Conservation (phyloP, 495 filamentous ascomycete species). For the Pseudotulostoma volvatum region DNA sequence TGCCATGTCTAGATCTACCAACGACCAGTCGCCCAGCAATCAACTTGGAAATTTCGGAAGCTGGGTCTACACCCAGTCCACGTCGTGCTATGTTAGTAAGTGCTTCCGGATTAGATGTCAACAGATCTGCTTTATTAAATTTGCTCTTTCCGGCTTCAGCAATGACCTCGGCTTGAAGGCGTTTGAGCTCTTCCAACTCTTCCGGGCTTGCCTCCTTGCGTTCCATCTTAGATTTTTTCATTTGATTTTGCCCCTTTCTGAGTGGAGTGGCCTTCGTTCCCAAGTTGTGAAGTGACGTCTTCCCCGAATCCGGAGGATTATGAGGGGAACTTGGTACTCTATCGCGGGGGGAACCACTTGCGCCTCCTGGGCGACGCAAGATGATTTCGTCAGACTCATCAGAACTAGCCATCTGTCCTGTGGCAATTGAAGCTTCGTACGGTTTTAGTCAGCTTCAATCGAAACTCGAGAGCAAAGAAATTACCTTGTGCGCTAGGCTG, state of each 20-base stretch:
- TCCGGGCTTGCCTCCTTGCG: conserved; percentile 1
- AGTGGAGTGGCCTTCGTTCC: no score
- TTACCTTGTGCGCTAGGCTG: not conserved
- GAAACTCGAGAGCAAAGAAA: not conserved
- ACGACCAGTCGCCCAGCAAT: not conserved
- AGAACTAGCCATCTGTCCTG: not conserved
- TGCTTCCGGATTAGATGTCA: conserved; percentile 7
- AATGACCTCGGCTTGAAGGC: conserved; percentile 7
- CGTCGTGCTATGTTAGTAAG: conserved; percentile 10
- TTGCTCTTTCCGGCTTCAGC: conserved; percentile 5
- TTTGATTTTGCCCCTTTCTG: not conserved
- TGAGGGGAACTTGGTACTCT: no score
- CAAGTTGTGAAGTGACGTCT: no score
- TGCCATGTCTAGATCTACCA: not conserved
- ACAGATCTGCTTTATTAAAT: conserved; percentile 2
- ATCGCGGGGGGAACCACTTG: no score
- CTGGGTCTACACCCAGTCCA: conserved; percentile 10
- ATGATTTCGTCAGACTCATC: conserved; percentile 6
- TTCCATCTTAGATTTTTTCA: not conserved
- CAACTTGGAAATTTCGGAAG: conserved; percentile 3
- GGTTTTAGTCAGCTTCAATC: not conserved
- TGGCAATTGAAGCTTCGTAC: not conserved
- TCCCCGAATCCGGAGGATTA: no score
- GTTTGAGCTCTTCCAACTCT: conserved; percentile 6
- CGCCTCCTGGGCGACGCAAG: not conserved